Conservation (phyloP, 306 rosid species). For the Casuarina equisetifolia region DNA sequence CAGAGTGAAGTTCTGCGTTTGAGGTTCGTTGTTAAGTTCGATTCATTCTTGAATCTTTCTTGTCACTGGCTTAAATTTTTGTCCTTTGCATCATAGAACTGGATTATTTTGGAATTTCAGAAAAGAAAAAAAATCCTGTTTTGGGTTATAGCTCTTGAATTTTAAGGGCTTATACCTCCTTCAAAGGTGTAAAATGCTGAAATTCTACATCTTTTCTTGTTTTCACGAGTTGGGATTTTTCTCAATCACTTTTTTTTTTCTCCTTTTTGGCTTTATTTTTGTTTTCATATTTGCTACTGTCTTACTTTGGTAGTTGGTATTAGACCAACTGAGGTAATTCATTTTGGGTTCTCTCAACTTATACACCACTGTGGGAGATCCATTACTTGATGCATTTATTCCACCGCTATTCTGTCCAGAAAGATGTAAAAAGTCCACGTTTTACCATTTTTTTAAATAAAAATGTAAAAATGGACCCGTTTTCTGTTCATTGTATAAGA, state of each 20-base stretch:
- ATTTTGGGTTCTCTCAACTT: too few species aligned
- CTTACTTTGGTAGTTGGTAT: slow-evolving; percentile 2
- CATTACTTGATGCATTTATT: too few species aligned
- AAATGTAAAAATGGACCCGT: not conserved
- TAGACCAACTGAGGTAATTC: not conserved
- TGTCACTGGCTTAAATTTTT: not conserved
- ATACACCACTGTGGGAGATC: too few species aligned
- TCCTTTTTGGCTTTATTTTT: not conserved
- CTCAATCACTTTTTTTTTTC: not conserved
- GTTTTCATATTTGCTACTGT: not conserved
- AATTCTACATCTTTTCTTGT: slow-evolving; percentile 13
- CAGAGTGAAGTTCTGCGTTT: not conserved
- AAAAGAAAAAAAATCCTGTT: not conserved
- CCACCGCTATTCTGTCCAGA: too few species aligned
- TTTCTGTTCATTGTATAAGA: not conserved
- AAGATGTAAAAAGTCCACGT: too few species aligned
- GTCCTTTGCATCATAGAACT: not conserved
- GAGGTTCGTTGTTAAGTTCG: not conserved
- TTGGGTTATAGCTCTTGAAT: slow-evolving; percentile 1
- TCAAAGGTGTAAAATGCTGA: not conserved
- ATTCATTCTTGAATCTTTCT: not conserved
- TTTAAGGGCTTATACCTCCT: not conserved
- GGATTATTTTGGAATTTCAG: slow-evolving; percentile 3
- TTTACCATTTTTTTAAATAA: not conserved
- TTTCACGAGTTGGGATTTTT: not conserved